phyloP scores from a whole-genome alignment of 495 filamentous ascomycete genomes.

The Penicillium samsonianum region DNA sequence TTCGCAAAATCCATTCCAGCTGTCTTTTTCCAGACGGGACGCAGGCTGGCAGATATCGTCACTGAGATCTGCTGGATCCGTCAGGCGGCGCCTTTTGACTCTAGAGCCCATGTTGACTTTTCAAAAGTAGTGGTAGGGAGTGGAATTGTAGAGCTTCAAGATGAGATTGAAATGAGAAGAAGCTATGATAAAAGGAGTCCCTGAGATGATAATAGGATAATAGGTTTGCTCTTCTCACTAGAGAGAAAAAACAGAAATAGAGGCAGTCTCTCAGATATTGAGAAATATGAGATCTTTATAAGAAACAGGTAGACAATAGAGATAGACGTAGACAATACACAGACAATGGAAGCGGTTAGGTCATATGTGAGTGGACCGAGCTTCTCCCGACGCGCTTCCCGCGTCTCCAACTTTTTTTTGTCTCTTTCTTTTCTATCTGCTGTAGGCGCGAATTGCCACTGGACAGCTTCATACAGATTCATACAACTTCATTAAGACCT shows the following conservation, averaged over 20 bases:
- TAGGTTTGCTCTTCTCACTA: background rate
- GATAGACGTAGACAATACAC: background rate
- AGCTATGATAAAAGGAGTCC: background rate
- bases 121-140: background rate
- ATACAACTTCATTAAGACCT: background rate
- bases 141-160: background rate
- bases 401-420: conserved; percentile 31
- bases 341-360: conserved; percentile 8
- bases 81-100: conserved; percentile 38
- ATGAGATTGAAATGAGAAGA: background rate
- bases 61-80: conserved; percentile 17
- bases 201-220: background rate
- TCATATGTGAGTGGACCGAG: conserved; percentile 32
- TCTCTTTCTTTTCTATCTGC: conserved; percentile 16
- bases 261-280: background rate
- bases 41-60: conserved; percentile 40
- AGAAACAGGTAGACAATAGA: background rate
- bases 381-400: conserved; percentile 35
- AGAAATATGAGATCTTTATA: background rate
- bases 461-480: background rate
- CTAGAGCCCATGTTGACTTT: conserved; percentile 32
- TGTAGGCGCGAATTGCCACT: conserved; percentile 1
- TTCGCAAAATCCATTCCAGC: conserved; percentile 81
- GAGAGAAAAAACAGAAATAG: background rate
- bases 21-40: conserved; percentile 42